Base-by-base conservation (phyloP, 2,329 filamentous ascomycete genomes). In the Aciculosporium take region DNA sequence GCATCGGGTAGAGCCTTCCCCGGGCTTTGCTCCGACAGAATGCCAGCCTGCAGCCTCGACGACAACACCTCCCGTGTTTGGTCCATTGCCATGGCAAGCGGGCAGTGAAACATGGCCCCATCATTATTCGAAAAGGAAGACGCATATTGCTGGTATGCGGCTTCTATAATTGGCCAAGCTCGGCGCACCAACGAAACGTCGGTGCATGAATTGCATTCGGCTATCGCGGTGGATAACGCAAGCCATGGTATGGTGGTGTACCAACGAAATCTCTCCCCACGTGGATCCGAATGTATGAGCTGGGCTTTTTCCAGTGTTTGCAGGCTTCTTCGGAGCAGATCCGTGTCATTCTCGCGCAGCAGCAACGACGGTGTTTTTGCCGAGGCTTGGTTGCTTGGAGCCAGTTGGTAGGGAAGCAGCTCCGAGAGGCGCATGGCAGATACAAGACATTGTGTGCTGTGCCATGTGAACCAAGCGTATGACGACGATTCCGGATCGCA, bases 401-500 rank as follows among this genome's bases (percentile, higher is more conserved):
- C 24, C 13, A 25, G 21, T 17, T 41, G 34, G 2, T 41, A 29
- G 4, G 41, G 39, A 20, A 45, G 40, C 24, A 40, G n/a, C 3
- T 37, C 23, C 1, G 41, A 43, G 7, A 45, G 39, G 3, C 44
- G 33, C 24, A 41, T 31, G 8, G 39, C 42, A 18, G 46, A 43
- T 5, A 48, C 37, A n/a, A 44, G 34, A 17, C 42, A 48, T 28
- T 46, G 46, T 3, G 46, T 43, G 38, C 40, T 46, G 18, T 48
- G 41, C 44, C 41, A 46, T 31, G 46, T 46, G 29, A 43, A 44
- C 46, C 44, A 48, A 21, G 46, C 42, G 13, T 46, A 43, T 5
- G 34, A 13, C 8, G 46, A 48, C 1, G 41, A 39, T 29, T 45
- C 44, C 6, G 44, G 46, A 13, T 48, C 42, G 13, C 46, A 48